Base-by-base conservation (phyloP, 345 rosid genomes). In the Syzygium jambos region DNA sequence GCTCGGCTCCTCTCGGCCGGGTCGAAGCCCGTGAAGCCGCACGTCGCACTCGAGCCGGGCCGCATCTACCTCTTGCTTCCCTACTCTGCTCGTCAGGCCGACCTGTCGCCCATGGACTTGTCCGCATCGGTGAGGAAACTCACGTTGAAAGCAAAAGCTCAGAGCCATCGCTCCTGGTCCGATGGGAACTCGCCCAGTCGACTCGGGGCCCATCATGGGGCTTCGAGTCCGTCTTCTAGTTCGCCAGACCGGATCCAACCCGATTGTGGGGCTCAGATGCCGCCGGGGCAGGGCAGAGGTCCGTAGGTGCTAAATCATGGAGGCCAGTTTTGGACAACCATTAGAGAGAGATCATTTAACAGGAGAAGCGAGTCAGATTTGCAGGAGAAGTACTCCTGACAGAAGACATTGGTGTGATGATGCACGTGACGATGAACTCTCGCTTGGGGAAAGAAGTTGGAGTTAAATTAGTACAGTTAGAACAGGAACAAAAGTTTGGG, bases 61-160 rank as follows among this genome's bases (percentile, higher is more conserved):
- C 91, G 86, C 11, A 54, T 93, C 65, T 94, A 94, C 52, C 89
- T 94, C 86, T 86, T 92, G 55, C 90, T 94, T 14, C 95, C 95
- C 5, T 41, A 34, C 88, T 90, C 95, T 1, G 86, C 93, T 4
- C 87, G 92, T 29, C 86, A 91, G 43, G 34, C 88, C 17, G 89
- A 93, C 22, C 49, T 86, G 43, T 93, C 95, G 52, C 92, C 95
- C 5, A 38, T 90, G 27, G 91, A 91, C 73, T 85, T 90, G 91
- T 90, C 90, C 11, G 55, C 91, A 29, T 4, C 91, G 0, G 94
- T 86, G 6, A 90, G 89, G 88, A 90, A 85, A 43, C 94, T 94
- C 52, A 89, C 88, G 23, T 87, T 87, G 68, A 93, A 59, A 84
- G 95, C 95, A 6, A 90, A 87, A 6, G 89, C 90, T 3, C 51